phyloP scores from a whole-genome alignment of 352 stramenopile species.

The Pythium coloratum region DNA sequence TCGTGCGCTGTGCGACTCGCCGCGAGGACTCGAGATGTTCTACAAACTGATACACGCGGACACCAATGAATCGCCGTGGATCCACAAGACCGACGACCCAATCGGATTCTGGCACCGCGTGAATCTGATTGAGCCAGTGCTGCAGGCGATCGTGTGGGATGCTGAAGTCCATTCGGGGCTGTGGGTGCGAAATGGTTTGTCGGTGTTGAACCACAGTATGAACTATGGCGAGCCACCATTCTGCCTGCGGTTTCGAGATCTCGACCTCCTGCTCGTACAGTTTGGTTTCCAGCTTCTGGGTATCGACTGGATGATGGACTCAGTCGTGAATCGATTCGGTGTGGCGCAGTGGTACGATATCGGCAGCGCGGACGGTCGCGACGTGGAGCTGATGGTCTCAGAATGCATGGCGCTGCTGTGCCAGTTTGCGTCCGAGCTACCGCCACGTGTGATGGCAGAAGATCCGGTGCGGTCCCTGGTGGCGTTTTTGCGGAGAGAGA shows the following conservation, averaged over 20 bases:
- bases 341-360: constrained; percentile 57
- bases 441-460: constrained; percentile 48
- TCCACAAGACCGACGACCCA: constrained; percentile 52
- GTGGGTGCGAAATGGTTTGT: constrained; percentile 85
- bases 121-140: constrained; percentile 72
- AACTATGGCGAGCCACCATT: constrained; percentile 89
- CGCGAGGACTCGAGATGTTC: constrained; percentile 56
- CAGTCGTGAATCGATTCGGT: constrained; percentile 72
- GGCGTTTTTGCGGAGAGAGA: constrained; percentile 70
- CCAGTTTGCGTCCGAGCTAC: constrained; percentile 77
- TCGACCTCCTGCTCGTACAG: constrained; percentile 80
- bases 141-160: constrained; percentile 87
- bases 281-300: constrained; percentile 73
- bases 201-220: constrained; percentile 88
- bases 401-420: constrained; percentile 78
- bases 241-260: constrained; percentile 78
- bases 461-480: constrained; percentile 62
- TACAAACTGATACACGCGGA: constrained; percentile 45
- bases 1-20: constrained; percentile 62
- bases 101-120: constrained; percentile 84
- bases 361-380: constrained; percentile 43
- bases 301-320: constrained; percentile 77
- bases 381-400: constrained; percentile 73
- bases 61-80: constrained; percentile 45
- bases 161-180: constrained; percentile 81